A percentile compares a stretch with the other conserved stretches of the same genome.
Evolutionary conservation across 2,329 filamentous ascomycete genomes (phyloP).

Genomic region (Colletotrichum destructivum): DNA sequence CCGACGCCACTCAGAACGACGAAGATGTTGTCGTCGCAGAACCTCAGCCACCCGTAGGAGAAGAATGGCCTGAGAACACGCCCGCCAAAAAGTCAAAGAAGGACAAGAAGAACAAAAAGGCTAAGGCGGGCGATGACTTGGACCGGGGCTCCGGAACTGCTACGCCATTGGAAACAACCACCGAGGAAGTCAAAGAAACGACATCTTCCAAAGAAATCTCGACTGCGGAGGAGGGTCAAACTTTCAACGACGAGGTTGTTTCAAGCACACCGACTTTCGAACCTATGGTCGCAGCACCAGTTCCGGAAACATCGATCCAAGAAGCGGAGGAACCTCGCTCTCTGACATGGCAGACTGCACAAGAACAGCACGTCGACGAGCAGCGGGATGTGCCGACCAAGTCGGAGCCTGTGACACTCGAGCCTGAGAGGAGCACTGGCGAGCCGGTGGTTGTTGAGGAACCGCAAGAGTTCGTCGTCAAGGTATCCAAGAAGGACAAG

Average conservation of each 20-base stretch:
- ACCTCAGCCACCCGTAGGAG: background rate
- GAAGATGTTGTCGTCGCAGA: slow-evolving; percentile 2
- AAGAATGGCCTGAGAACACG: slow-evolving; percentile 13
- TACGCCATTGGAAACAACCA: slow-evolving; percentile 29
- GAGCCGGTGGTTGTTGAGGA: slow-evolving; percentile 1
- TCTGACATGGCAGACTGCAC: background rate
- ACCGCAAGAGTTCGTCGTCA: slow-evolving; percentile 34
- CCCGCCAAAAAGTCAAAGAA: slow-evolving; percentile 43
- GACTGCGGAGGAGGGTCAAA: background rate
- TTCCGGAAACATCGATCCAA: background rate
- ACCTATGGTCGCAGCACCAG: background rate
- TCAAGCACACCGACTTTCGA: background rate
- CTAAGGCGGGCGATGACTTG: slow-evolving; percentile 15
- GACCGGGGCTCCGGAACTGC: slow-evolving; percentile 25
- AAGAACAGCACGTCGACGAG: background rate
- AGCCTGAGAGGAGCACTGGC: background rate
- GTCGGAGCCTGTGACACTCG: background rate
- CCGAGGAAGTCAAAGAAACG: background rate
- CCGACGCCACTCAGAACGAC: background rate
- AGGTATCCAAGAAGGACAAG: slow-evolving; percentile 51
- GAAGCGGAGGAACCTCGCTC: background rate
- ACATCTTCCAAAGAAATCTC: background rate
- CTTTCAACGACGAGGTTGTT: background rate
- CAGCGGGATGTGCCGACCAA: background rate
- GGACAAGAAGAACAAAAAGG: slow-evolving; percentile 41